phyloP scores from a whole-genome alignment of 2,329 filamentous ascomycete genomes.

The Trichoderma atrobrunneum region DNA sequence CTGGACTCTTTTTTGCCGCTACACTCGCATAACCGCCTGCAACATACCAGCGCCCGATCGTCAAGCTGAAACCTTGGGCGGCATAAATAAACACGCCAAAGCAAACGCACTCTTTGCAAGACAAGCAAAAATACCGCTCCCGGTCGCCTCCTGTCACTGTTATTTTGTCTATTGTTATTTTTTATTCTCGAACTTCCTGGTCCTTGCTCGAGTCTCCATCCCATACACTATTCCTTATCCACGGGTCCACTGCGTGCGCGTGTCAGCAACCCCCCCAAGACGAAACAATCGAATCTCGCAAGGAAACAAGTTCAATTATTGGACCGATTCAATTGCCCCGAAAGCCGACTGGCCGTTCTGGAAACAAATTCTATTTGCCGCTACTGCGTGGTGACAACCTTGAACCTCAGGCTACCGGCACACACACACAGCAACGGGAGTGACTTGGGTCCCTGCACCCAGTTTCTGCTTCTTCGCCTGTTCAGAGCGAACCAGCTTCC shows the following conservation, averaged over 20 bases:
- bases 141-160: neutral
- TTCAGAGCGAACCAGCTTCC: neutral
- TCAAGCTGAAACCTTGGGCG: constrained; percentile 7
- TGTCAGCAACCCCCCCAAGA: constrained; percentile 9
- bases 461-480: neutral
- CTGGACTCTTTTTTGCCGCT: neutral
- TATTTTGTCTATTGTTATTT: neutral
- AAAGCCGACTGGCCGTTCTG: constrained; percentile 12
- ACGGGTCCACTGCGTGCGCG: neutral
- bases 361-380: constrained; percentile 9
- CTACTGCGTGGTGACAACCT: neutral
- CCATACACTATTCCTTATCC: neutral
- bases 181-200: neutral
- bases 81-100: constrained; percentile 10
- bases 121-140: neutral
- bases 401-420: neutral
- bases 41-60: neutral
- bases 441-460: constrained; percentile 9
- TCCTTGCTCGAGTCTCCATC: constrained; percentile 12
- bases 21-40: neutral
- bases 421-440: constrained; percentile 5
- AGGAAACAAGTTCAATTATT: neutral
- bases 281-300: constrained; percentile 15
- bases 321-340: constrained; percentile 7
- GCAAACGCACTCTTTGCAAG: neutral